phyloP scores from a whole-genome alignment of 2,329 filamentous ascomycete genomes.

The Aspergillus sclerotialis region DNA sequence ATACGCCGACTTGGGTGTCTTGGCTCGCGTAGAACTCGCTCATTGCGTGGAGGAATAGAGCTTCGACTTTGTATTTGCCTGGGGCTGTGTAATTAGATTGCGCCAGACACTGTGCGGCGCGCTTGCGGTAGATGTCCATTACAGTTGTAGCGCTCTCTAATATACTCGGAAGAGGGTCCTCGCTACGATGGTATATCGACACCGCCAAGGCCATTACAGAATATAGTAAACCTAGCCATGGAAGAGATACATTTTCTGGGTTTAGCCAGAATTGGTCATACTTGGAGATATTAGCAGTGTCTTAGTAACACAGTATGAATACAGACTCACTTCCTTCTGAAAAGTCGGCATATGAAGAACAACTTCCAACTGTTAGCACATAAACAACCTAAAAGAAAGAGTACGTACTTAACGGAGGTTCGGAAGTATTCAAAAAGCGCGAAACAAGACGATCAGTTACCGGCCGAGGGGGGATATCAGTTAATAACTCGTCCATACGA shows the following conservation, averaged over 20 bases:
- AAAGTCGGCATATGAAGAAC: slow-evolving; percentile 25
- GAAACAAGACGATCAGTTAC: slow-evolving; percentile 28
- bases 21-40: slow-evolving; percentile 23
- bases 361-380: slow-evolving; percentile 11
- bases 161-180: slow-evolving; percentile 14
- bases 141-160: slow-evolving; percentile 10
- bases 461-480: slow-evolving; percentile 22
- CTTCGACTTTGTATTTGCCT: slow-evolving; percentile 26
- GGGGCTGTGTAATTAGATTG: slow-evolving; percentile 26
- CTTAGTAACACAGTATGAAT: background rate
- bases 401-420: slow-evolving; percentile 23
- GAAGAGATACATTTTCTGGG: slow-evolving; percentile 19
- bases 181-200: slow-evolving; percentile 16
- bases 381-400: background rate
- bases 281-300: slow-evolving; percentile 4
- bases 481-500: slow-evolving; percentile 25
- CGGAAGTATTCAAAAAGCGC: slow-evolving; percentile 25
- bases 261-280: slow-evolving; percentile 26
- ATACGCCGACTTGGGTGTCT: slow-evolving; percentile 44
- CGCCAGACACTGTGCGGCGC: slow-evolving; percentile 25
- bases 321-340: slow-evolving; percentile 19
- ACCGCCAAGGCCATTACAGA: slow-evolving; percentile 21
- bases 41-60: slow-evolving; percentile 22
- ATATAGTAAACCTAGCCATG: slow-evolving; percentile 26
- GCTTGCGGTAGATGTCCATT: slow-evolving; percentile 45